A percentile compares a stretch with the other conserved stretches of the same genome.
Conservation (phyloP, 257 asterid species). For the Verbascum thapsus region DNA sequence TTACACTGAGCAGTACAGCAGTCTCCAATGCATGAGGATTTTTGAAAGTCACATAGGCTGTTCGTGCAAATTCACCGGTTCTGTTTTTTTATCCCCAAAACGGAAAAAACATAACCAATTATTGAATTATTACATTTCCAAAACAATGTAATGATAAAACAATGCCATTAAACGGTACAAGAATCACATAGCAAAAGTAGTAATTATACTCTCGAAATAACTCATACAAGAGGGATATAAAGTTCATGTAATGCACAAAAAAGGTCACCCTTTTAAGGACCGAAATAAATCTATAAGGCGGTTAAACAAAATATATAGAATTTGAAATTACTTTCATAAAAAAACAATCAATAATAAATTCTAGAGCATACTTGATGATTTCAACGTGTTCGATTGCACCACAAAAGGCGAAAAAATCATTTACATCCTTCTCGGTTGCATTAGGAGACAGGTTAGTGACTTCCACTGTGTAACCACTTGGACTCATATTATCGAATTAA, state of each 20-base stretch:
- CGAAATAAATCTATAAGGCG: neutral
- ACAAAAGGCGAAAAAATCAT: constrained; percentile 72
- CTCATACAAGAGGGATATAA: neutral
- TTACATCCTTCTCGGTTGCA: constrained; percentile 76
- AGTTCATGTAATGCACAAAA: neutral
- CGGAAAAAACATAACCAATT: neutral
- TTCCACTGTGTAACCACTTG: constrained; percentile 64
- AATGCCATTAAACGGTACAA: neutral
- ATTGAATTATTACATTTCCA: neutral
- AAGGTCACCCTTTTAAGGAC: neutral
- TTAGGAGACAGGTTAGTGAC: constrained; percentile 62
- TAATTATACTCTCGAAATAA: neutral
- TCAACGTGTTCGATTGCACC: constrained; percentile 73
- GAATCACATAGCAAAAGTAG: neutral
- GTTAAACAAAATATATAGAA: neutral
- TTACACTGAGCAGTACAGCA: constrained; percentile 81
- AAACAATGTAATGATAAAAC: neutral
- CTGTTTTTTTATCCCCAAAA: constrained; percentile 43
- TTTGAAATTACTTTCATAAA: neutral
- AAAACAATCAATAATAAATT: neutral
- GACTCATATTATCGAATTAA: constrained; percentile 45
- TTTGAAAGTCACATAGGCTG: constrained; percentile 81
- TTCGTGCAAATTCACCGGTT: constrained; percentile 65
- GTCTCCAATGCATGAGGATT: constrained; percentile 82
- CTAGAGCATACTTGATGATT: constrained; percentile 55